Evolutionary conservation across 2,329 filamentous ascomycete genomes (phyloP).

Genomic region (Cytospora chrysosperma): DNA sequence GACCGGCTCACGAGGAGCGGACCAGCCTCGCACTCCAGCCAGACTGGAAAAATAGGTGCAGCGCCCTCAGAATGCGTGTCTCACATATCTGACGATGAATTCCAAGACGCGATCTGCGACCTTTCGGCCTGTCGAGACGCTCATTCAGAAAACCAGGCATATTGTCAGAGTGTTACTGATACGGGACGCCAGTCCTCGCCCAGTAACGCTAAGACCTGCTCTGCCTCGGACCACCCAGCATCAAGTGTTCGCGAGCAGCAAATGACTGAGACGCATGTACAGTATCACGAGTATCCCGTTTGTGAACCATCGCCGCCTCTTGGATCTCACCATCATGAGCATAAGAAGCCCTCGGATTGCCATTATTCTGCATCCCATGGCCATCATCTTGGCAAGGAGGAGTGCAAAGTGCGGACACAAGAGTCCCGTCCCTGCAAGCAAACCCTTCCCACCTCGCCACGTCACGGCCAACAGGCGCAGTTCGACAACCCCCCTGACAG

Average conservation of each 20-base stretch:
- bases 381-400: background rate
- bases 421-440: background rate
- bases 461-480: background rate
- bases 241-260: background rate
- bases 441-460: background rate
- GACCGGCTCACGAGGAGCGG: conserved; percentile 25
- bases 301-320: background rate
- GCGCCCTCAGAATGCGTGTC: conserved; percentile 19
- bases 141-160: conserved; percentile 26
- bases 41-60: background rate
- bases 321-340: background rate
- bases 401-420: background rate
- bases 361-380: background rate
- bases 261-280: conserved; percentile 7
- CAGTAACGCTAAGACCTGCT: conserved; percentile 5
- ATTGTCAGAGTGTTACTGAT: conserved; percentile 28
- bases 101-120: conserved; percentile 18
- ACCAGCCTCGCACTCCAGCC: background rate
- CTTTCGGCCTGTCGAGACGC: conserved; percentile 27
- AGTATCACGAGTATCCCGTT: conserved; percentile 14
- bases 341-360: background rate
- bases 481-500: background rate
- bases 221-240: background rate
- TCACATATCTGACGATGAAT: conserved; percentile 20
- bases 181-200: conserved; percentile 5